Evolutionary conservation across 1,139 yeast species (phyloP), one percentile per base, ranked within the genome.

Genomic region (Scheffersomyces parashehatae): DNA sequence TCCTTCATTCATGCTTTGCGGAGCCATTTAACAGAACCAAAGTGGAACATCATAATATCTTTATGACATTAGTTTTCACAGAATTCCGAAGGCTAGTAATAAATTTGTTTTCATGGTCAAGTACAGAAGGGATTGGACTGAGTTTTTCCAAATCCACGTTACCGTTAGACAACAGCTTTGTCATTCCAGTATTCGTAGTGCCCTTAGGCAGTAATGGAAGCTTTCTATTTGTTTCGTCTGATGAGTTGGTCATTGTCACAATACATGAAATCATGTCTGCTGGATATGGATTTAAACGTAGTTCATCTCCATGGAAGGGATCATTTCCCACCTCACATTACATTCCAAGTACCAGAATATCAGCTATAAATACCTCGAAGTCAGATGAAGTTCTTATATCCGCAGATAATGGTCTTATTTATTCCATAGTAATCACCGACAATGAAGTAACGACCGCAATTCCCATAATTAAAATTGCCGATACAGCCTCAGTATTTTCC

Each of bases 241-340:
- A 57, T 4, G 64, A 59, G 31, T 42, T 73, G 4, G 53, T 61
- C 3, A 44, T 56, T 4, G 55, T 77, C 4, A 60, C 77, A 6
- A 60, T 74, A 9, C 77, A 73, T 54, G 70, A 73, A 41, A 71
- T 77, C 4, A 54, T 73, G n/a, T 74, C 81, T 2, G 82, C 77
- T 0, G 74, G 73, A 39, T 70, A 70, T 46, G 56, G 62, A 35
- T 76, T 75, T 47, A 43, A 51, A 3, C 47, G 56, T 2, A 42
- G 48, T 11, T 38, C 45, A 1, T 51, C 56, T 11, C 53, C 53
- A 3, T 54, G 58, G 58, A 39, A 41, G 28, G 40, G 33, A 1
- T 42, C 66, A 0, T 77, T 77, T 51, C 81, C 82, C 3, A 73
- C 79, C 0, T 54, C 59, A 28, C 70, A 43, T 46, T 66, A 65